Conservation (phyloP, 2,329 filamentous ascomycete species). For the Hypoxylon sp. region DNA sequence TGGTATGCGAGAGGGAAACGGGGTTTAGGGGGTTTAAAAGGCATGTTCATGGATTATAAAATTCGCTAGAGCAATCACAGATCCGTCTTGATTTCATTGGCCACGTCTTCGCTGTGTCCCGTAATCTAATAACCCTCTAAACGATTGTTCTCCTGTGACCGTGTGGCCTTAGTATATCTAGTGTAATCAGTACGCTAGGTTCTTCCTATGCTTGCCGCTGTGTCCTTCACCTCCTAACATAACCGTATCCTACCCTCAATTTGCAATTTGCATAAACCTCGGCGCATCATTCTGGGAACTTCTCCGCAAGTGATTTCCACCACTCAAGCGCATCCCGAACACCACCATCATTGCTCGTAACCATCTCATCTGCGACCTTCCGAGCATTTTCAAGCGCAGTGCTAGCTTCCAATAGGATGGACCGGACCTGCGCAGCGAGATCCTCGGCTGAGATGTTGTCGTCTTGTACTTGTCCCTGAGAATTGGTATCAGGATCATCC, state of each 20-base stretch:
- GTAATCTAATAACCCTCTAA: not conserved
- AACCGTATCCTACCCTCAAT: not conserved
- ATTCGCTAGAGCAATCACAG: constrained; percentile 12
- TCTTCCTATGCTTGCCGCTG: not conserved
- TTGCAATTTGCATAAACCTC: not conserved
- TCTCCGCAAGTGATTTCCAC: not conserved
- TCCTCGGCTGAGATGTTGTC: not conserved
- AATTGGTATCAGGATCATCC: not conserved
- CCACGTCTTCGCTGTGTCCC: not conserved
- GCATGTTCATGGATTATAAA: constrained; percentile 7
- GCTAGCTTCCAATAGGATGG: not conserved
- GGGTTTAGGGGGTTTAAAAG: constrained; percentile 20
- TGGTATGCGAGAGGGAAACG: constrained; percentile 11
- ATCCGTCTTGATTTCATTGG: not conserved
- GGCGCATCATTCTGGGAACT: not conserved
- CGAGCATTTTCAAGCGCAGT: not conserved
- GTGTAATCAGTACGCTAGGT: not conserved
- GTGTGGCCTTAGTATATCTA: not conserved
- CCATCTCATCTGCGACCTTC: not conserved
- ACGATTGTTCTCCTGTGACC: not conserved
- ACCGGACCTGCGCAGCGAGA: not conserved
- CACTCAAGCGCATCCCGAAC: constrained; percentile 1
- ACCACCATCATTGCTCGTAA: not conserved
- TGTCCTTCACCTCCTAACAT: not conserved
- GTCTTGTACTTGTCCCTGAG: not conserved